These are phyloP conservation scores for Hyaloscypha finlandica DNA, from an alignment of 495 filamentous ascomycete genomes.

Conservation along the genomic window DNA sequence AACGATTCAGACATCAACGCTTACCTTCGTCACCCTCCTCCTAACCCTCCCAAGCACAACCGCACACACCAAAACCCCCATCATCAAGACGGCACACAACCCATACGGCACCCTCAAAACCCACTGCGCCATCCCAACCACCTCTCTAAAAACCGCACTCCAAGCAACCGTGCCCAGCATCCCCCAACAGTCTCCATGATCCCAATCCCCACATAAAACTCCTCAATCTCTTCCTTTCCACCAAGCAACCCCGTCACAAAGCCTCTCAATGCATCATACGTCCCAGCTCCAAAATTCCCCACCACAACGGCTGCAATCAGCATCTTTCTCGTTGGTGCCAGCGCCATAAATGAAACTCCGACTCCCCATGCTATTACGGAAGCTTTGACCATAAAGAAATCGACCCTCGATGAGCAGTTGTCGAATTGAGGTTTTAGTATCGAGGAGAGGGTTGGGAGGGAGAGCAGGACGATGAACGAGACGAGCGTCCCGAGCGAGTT, in stretches of 20 bases:
- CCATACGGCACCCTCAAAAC: conserved; percentile 10
- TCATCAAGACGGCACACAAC: conserved; percentile 1
- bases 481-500: conserved; percentile 12
- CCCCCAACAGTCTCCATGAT: conserved; percentile 11
- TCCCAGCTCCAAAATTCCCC: conserved; percentile 6
- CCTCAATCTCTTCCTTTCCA: conserved; percentile 1
- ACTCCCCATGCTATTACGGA: neutral
- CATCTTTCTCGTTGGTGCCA: conserved; percentile 3
- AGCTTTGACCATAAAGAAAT: conserved; percentile 14
- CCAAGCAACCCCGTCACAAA: conserved; percentile 10
- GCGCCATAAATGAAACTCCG: conserved; percentile 2
- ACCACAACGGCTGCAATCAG: neutral
- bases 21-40: neutral
- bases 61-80: neutral
- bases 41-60: conserved; percentile 10
- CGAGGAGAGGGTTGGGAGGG: conserved; percentile 10
- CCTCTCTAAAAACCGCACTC: conserved; percentile 8
- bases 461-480: conserved; percentile 9
- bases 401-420: neutral
- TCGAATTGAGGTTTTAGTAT: neutral
- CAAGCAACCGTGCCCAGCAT: conserved; percentile 13
- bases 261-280: conserved; percentile 5
- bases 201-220: conserved; percentile 20
- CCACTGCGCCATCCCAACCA: conserved; percentile 1
- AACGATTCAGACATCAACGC: neutral